phyloP scores from a whole-genome alignment of 805 yeast species.

The Sugiyamaella boreocaroliniensis region DNA sequence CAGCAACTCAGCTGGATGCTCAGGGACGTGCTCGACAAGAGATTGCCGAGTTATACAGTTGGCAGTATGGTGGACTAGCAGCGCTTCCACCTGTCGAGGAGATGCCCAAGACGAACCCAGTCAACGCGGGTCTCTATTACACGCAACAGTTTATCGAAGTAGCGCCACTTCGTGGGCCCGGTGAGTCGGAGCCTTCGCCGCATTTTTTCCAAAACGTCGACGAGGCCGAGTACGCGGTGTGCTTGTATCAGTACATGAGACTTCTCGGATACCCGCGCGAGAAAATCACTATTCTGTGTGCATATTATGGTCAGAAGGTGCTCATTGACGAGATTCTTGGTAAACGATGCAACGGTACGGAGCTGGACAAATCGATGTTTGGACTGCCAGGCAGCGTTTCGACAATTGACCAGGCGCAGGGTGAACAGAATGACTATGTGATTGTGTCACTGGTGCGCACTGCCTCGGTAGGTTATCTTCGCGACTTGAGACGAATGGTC shows the following conservation, averaged over 20 bases:
- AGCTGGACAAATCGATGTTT: slow-evolving; percentile 18
- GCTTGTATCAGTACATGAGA: slow-evolving; percentile 42
- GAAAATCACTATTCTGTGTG: slow-evolving; percentile 38
- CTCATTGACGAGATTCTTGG: slow-evolving; percentile 38
- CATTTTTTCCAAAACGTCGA: slow-evolving; percentile 34
- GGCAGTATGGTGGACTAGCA: slow-evolving; percentile 18
- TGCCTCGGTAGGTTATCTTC: slow-evolving; percentile 9
- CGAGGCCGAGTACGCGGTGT: slow-evolving; percentile 45
- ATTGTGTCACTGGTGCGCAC: slow-evolving; percentile 36
- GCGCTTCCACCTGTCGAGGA: slow-evolving; percentile 6
- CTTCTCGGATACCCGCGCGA: slow-evolving; percentile 37
- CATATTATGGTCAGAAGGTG: slow-evolving; percentile 36
- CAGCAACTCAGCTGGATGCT: slow-evolving; percentile 14
- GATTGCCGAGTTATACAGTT: slow-evolving; percentile 21
- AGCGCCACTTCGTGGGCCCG: slow-evolving; percentile 24
- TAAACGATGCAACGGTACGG: slow-evolving; percentile 24
- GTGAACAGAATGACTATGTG: slow-evolving; percentile 28
- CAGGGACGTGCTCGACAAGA: slow-evolving; percentile 27
- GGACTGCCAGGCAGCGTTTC: slow-evolving; percentile 28
- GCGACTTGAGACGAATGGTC: slow-evolving; percentile 21
- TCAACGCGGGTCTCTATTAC: slow-evolving; percentile 36
- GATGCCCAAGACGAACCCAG: slow-evolving; percentile 11
- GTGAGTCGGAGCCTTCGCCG: slow-evolving; percentile 26
- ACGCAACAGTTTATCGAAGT: slow-evolving; percentile 32
- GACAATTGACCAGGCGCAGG: slow-evolving; percentile 28